Conservation (phyloP, 2,329 filamentous ascomycete species). For the Chaetomiaceae sp. region DNA sequence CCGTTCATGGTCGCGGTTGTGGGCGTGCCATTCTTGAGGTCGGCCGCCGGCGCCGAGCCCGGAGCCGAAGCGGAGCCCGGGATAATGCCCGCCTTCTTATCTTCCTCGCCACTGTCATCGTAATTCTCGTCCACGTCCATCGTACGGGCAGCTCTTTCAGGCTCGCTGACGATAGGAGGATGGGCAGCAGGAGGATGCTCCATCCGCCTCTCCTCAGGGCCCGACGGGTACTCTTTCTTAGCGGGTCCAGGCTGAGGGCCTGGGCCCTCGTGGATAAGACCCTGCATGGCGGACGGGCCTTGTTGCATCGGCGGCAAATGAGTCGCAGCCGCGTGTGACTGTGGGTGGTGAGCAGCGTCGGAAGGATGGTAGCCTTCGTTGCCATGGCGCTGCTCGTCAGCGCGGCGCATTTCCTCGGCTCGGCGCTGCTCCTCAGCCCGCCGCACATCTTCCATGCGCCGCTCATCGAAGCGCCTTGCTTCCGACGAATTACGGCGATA, state of each 20-base stretch:
- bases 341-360: constrained; percentile 83
- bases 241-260: constrained; percentile 42
- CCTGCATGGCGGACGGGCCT: constrained; percentile 52
- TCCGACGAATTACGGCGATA: constrained; percentile 78
- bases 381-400: constrained; percentile 62
- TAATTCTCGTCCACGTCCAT: constrained; percentile 98
- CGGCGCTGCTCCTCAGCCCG: constrained; percentile 57
- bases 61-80: constrained; percentile 41
- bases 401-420: constrained; percentile 50
- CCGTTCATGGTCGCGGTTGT: constrained; percentile 47
- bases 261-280: constrained; percentile 48
- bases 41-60: constrained; percentile 45
- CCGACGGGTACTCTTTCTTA: constrained; percentile 47
- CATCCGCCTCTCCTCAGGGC: constrained; percentile 53
- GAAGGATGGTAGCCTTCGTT: constrained; percentile 86
- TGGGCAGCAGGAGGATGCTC: constrained; percentile 44
- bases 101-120: constrained; percentile 88
- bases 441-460: constrained; percentile 54
- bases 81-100: constrained; percentile 53
- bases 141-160: constrained; percentile 77
- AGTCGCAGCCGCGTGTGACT: constrained; percentile 53
- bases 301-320: constrained; percentile 62
- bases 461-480: constrained; percentile 61
- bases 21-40: constrained; percentile 51
- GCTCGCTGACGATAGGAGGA: constrained; percentile 61